Conservation (phyloP, 2,329 filamentous ascomycete species). For the Paracorniculantispora psalliotae region DNA sequence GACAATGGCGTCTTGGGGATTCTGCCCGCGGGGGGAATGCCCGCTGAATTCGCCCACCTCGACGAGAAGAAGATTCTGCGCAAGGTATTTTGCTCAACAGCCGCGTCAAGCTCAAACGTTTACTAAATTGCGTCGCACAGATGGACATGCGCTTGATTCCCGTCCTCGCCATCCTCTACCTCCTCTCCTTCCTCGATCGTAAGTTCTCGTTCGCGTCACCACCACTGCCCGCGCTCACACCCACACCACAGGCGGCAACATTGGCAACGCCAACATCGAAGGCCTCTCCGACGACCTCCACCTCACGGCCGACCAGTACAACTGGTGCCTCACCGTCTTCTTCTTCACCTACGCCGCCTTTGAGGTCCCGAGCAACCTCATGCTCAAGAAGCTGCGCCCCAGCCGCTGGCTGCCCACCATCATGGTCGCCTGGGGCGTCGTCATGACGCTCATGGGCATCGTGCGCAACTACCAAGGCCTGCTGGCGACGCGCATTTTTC, state of each 20-base stretch:
- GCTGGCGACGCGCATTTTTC: constrained; percentile 46
- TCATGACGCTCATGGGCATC: constrained; percentile 46
- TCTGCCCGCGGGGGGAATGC: neutral
- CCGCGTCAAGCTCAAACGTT: neutral
- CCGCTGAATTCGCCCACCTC: constrained; percentile 30
- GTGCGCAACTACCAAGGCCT: constrained; percentile 40
- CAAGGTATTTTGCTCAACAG: constrained; percentile 29
- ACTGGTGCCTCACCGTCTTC: constrained; percentile 35
- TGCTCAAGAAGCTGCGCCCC: constrained; percentile 69
- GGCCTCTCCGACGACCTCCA: constrained; percentile 16
- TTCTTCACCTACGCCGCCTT: constrained; percentile 41
- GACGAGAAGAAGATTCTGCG: constrained; percentile 49
- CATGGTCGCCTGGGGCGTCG: constrained; percentile 51
- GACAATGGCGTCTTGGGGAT: neutral
- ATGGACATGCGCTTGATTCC: constrained; percentile 45
- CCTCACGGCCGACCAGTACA: constrained; percentile 25
- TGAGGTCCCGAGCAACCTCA: constrained; percentile 70
- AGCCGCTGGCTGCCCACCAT: constrained; percentile 69
- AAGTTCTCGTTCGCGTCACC: neutral
- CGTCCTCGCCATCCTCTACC: constrained; percentile 57
- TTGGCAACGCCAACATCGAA: constrained; percentile 20
- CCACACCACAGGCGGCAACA: constrained; percentile 12
- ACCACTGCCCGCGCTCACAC: neutral
- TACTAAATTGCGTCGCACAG: constrained; percentile 20
- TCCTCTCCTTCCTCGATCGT: constrained; percentile 59